A percentile compares a stretch with the other conserved stretches of the same genome.
Evolutionary conservation across 73 alveolate genomes (phyloP).

Genomic region (Tetrahymena malaccensis): DNA sequence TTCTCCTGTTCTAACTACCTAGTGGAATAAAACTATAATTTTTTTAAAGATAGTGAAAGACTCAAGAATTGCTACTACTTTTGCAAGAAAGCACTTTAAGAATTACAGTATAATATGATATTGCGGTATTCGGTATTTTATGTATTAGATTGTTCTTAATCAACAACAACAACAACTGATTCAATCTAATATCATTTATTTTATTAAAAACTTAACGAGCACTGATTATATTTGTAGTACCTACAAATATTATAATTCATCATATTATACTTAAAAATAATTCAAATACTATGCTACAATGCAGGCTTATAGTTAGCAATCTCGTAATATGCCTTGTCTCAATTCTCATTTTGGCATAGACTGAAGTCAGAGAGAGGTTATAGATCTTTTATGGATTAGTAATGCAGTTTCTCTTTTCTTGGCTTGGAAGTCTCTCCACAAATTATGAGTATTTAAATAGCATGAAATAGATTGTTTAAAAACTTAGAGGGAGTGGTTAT

Average conservation of each 20-base stretch:
- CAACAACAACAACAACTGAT: not conserved
- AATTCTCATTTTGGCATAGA: not conserved
- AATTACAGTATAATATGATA: not conserved
- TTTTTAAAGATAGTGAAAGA: not conserved
- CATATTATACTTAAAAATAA: not conserved
- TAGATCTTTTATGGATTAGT: not conserved
- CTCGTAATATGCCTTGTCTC: not conserved
- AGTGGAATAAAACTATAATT: not conserved
- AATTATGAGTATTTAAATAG: not conserved
- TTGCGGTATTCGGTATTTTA: not conserved
- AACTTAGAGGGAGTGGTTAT: not conserved
- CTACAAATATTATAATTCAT: not conserved
- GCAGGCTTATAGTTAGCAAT: not conserved
- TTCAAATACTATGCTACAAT: not conserved
- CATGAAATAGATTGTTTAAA: not conserved
- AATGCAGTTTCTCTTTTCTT: not conserved
- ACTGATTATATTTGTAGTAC: not conserved
- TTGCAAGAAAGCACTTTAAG: not conserved
- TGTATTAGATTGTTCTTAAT: not conserved
- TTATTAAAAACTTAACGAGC: not conserved
- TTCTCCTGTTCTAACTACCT: not conserved
- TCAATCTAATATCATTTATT: not conserved
- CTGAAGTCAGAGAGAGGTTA: not conserved
- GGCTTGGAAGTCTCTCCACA: not conserved
- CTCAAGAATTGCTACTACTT: not conserved